Base-by-base conservation (phyloP, 2,329 filamentous ascomycete genomes). In the Trichoderma semiorbis region DNA sequence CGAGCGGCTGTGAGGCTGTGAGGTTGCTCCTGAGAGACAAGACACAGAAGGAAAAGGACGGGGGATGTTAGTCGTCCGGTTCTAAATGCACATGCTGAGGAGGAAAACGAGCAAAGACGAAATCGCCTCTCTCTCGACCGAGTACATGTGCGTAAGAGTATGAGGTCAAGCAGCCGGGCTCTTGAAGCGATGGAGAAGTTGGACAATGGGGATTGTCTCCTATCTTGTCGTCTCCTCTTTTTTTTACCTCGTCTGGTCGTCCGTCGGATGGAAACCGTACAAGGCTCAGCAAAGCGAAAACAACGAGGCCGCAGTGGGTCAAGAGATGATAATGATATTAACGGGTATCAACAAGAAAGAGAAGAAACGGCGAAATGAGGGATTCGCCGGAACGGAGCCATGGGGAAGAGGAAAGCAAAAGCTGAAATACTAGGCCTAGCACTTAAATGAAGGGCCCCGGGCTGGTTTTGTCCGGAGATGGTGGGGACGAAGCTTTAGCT, bases 21-120 rank as follows among this genome's bases (percentile, higher is more conserved):
- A 53, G 47, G 21, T 11, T 53, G 72, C 47, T 53, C 62, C 53
- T 36, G 69, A 58, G 26, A n/a, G 39, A 43, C 39, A 43, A 71
- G 69, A 26, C n/a, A 50, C 50, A 47, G 26, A 62, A 60, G 18
- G 24, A 21, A 3, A 43, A 53, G 61, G 67, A 21, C 18, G 43
- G 5, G n/a, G 43, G 43, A 34, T 58, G 18, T 18, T 36, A 32
- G 53, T 43, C 32, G 50, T 32, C 18, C 32, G 32, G 32, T 62
- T 62, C 70, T 72, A 74, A 57, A 70, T 61, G 69, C 58, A 72
- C 74, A 75, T 75, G 32, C 68, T 75, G 74, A 73, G 66, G 34
- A 55, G 16, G 39, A 39, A 34, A 16, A 64, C 34, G 47, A 64
- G 71, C 63, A 71, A 64, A 55, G 73, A 65, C 43, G 58, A 58